A percentile compares a stretch with the other conserved stretches of the same genome.
phyloP scores from a whole-genome alignment of 148 eudicot species.

The Camellia granthamiana region DNA sequence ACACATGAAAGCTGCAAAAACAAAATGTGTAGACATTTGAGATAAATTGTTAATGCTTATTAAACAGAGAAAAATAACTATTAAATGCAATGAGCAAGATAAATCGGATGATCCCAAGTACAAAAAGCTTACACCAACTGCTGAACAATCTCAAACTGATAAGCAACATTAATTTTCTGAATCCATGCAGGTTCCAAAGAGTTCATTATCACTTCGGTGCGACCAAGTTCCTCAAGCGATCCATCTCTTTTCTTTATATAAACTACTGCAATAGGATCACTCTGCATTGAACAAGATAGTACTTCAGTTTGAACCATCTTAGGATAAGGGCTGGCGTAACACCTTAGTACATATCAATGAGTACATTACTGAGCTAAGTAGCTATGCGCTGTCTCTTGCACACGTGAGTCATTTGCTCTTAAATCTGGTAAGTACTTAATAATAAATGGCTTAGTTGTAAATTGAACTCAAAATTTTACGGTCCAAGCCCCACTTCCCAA shows the following conservation, averaged over 20 bases:
- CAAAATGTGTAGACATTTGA: slow-evolving; percentile 1
- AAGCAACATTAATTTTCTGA: slow-evolving; percentile 54
- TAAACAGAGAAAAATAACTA: background rate
- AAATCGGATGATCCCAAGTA: background rate
- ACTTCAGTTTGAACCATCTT: slow-evolving; percentile 2
- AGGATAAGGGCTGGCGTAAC: background rate
- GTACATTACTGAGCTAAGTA: background rate
- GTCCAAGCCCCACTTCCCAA: background rate
- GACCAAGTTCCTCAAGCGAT: slow-evolving; percentile 78
- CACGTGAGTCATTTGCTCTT: background rate
- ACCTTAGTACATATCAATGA: background rate
- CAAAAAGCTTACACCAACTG: slow-evolving; percentile 52
- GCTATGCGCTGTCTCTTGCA: background rate
- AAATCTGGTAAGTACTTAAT: background rate
- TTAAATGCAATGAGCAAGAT: background rate
- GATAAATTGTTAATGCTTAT: slow-evolving; percentile 1
- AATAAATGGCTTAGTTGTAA: background rate
- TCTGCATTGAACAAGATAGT: slow-evolving; percentile 41
- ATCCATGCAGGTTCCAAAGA: slow-evolving; percentile 80
- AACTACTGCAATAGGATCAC: slow-evolving; percentile 95
- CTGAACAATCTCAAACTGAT: slow-evolving; percentile 92
- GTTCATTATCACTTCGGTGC: slow-evolving; percentile 92
- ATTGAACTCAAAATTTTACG: background rate
- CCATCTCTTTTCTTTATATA: slow-evolving; percentile 70
- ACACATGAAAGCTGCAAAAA: slow-evolving; percentile 65